Conservation (phyloP, 1,284 basidiomycete species). For the Apiotrichum gamsii region DNA sequence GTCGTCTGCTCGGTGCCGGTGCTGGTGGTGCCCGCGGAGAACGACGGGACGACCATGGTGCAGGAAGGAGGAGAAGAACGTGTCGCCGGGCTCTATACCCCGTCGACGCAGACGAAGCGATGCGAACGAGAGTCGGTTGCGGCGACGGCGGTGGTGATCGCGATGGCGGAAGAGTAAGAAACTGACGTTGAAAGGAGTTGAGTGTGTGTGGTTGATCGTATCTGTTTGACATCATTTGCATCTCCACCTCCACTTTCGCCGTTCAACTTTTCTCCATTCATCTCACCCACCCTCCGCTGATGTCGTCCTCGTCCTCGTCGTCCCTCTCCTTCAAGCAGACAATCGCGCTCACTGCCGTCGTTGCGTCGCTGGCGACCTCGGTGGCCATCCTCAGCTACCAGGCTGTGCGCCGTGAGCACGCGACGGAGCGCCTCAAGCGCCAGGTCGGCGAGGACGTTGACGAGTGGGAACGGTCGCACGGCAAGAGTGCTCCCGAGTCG, state of each 20-base stretch:
- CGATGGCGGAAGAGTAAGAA: no score
- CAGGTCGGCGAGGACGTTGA: conserved; percentile 45
- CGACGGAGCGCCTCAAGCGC: conserved; percentile 41
- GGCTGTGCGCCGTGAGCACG: conserved; percentile 38
- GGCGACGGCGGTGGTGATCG: neutral
- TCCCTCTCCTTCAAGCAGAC: conserved; percentile 25
- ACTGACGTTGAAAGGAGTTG: no score
- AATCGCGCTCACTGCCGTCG: conserved; percentile 38
- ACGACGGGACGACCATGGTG: conserved; percentile 40
- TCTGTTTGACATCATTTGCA: neutral
- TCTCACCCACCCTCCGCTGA: neutral
- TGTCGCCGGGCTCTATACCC: no score
- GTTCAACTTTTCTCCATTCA: conserved; percentile 1
- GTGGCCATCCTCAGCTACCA: conserved; percentile 44
- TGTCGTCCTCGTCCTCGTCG: neutral
- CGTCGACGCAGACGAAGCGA: no score
- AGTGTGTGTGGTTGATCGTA: no score
- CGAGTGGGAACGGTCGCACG: conserved; percentile 31
- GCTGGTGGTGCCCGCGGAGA: conserved; percentile 23
- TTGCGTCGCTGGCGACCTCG: conserved; percentile 39
- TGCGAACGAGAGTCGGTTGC: neutral
- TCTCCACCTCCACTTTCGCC: conserved; percentile 1
- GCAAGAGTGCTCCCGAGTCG: no score
- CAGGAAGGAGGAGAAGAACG: neutral
- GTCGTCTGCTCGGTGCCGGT: neutral